Conservation (phyloP, 805 yeast species). For the Priceomyces haplophilus region DNA sequence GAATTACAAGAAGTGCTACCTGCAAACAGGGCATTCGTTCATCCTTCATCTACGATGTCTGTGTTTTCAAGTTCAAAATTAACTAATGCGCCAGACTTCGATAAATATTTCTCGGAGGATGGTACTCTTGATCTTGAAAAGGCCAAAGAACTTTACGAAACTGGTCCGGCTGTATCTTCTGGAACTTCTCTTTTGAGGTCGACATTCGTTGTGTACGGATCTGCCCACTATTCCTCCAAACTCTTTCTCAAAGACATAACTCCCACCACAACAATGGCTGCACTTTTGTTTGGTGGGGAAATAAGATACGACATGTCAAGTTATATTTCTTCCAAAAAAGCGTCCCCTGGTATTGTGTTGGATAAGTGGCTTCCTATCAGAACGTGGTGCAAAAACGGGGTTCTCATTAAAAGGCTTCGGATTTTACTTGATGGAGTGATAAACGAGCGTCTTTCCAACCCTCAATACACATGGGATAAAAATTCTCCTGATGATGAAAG, state of each 20-base stretch:
- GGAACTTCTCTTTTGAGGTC: conserved; percentile 38
- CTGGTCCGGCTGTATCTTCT: conserved; percentile 36
- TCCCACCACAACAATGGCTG: conserved; percentile 69
- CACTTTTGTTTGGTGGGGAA: conserved; percentile 79
- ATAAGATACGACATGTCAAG: conserved; percentile 54
- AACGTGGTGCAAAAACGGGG: conserved; percentile 94
- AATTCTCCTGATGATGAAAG: conserved; percentile 13
- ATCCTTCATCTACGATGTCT: conserved; percentile 81
- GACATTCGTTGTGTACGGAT: conserved; percentile 61
- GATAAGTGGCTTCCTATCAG: conserved; percentile 88
- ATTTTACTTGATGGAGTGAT: conserved; percentile 64
- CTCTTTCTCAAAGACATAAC: conserved; percentile 73
- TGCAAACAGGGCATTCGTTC: conserved; percentile 72
- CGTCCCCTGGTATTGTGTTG: conserved; percentile 79
- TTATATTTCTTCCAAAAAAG: conserved; percentile 39
- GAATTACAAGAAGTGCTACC: conserved; percentile 35
- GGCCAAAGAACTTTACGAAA: conserved; percentile 33
- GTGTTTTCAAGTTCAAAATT: conserved; percentile 31
- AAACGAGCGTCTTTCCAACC: conserved; percentile 51
- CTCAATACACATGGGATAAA: conserved; percentile 12
- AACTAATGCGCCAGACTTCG: conserved; percentile 8
- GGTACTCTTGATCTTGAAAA: conserved; percentile 35
- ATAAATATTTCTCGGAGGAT: conserved; percentile 35
- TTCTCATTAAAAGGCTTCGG: conserved; percentile 70
- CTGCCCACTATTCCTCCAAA: conserved; percentile 63